Evolutionary conservation across 805 yeast species (phyloP), one percentile per base, ranked within the genome.

Genomic region (Tetrapisispora namnaoensis): DNA sequence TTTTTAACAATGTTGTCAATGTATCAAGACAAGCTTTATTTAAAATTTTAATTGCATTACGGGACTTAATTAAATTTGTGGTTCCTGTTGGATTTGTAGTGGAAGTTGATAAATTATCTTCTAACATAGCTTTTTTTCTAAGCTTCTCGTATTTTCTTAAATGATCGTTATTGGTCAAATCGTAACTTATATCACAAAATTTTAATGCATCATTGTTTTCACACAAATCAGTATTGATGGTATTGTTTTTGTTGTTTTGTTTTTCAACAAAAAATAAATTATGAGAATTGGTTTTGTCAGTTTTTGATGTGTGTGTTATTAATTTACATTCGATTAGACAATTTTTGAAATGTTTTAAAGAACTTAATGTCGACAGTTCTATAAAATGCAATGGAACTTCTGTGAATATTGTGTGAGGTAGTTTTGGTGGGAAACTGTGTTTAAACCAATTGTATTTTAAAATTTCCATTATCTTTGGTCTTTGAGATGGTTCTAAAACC

Each of bases 401-500:
- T 20, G 87, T 55, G 49, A 61, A 53, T 3, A 64, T 59, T 22
- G 52, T 54, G 11, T 54, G 76, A 42, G 77, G 77, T 47, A 76
- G 77, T 22, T 83, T 78, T 37, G 90, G 76, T 8, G 97, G 97
- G 75, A 90, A 90, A 24, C 83, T 74, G 28, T 95, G 95, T 50
- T 77, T 79, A 68, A 93, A 89, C 88, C 96, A 93, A 35, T 80
- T 82, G 64, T 88, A 86, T 50, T 78, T 83, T 54, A 90, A 75
- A 47, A 91, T 83, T 51, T 85, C 84, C 58, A 83, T 80, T 43
- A 93, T 71, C 2, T 83, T 71, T 38, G 97, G 97, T 67, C 99
- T 82, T 55, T 77, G 74, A 43, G 75, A 62, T 9, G 99, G 98
- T 55, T 88, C 81, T 35, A 86, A 76, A 37, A 84, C 76, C 53